A percentile compares a stretch with the other conserved stretches of the same genome.
Evolutionary conservation across 176 grass and related monocot species (phyloP).

Genomic region (Raddia guianensis): DNA sequence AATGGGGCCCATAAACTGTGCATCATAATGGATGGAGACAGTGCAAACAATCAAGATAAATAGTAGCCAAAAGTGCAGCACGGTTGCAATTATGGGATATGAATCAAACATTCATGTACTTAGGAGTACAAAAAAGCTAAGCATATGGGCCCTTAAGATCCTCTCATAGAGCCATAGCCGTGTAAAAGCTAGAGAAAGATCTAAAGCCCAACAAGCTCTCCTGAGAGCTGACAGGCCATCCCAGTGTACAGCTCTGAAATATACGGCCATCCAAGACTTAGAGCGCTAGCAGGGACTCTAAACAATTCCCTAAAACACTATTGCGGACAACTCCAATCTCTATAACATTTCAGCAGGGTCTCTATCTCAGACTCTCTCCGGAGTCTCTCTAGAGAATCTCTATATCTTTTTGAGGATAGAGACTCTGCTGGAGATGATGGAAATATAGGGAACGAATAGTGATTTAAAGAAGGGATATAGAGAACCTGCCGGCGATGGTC

Average conservation of each 20-base stretch:
- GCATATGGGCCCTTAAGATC: background rate
- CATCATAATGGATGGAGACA: background rate
- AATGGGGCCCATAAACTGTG: background rate
- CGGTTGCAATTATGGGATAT: conserved; percentile 22
- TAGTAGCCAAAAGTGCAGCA: background rate
- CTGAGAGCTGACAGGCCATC: background rate
- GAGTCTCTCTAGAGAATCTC: too few relatives aligned
- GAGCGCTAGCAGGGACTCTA: too few relatives aligned
- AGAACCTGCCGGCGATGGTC: too few relatives aligned
- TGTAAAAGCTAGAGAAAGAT: background rate
- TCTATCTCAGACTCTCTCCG: too few relatives aligned
- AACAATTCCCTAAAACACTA: too few relatives aligned
- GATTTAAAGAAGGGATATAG: too few relatives aligned
- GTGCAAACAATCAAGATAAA: background rate
- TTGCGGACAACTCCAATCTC: too few relatives aligned
- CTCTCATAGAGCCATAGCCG: background rate
- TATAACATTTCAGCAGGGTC: too few relatives aligned
- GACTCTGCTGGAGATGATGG: too few relatives aligned
- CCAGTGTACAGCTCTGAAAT: background rate
- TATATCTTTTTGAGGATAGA: too few relatives aligned
- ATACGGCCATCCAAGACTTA: too few relatives aligned
- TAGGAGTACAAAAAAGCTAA: background rate
- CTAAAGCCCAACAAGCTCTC: background rate
- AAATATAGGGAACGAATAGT: too few relatives aligned
- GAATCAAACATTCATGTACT: background rate